A percentile compares a stretch with the other conserved stretches of the same genome.
These are phyloP conservation scores for Leccinum subatratum DNA, from an alignment of 1,284 basidiomycete genomes.

Conservation along the genomic window DNA sequence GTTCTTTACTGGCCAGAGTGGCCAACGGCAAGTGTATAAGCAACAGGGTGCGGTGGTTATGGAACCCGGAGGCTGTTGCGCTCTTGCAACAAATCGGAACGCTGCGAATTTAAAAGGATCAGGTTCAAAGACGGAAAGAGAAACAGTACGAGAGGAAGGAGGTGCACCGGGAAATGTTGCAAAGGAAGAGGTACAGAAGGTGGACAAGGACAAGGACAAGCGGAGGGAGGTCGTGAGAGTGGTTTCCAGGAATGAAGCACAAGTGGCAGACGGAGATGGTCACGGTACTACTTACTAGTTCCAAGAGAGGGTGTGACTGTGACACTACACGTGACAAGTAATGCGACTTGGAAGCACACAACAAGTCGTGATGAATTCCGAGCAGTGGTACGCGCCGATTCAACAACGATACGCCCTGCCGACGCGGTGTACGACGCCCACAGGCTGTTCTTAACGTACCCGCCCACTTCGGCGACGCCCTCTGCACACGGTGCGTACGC, in stretches of 20 bases:
- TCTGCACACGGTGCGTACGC: slow-evolving; percentile 54
- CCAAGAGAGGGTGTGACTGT: slow-evolving; percentile 38
- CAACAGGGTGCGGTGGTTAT: slow-evolving; percentile 92
- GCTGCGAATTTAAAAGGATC: slow-evolving; percentile 86
- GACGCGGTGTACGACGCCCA: slow-evolving; percentile 59
- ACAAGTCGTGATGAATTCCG: slow-evolving; percentile 24
- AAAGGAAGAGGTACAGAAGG: slow-evolving; percentile 64
- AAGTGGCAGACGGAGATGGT: slow-evolving; percentile 61
- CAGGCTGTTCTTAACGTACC: slow-evolving; percentile 57
- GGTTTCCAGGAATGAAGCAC: slow-evolving; percentile 68
- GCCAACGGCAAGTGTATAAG: slow-evolving; percentile 85
- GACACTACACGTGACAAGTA: slow-evolving; percentile 20
- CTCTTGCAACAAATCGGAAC: slow-evolving; percentile 93
- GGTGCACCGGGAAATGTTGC: slow-evolving; percentile 63
- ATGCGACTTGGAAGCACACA: no score
- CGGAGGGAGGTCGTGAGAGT: slow-evolving; percentile 73
- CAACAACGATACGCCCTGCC: slow-evolving; percentile 6
- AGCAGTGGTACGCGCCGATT: slow-evolving; percentile 21
- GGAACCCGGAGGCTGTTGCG: slow-evolving; percentile 87
- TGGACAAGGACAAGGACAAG: slow-evolving; percentile 75
- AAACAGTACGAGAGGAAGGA: slow-evolving; percentile 75
- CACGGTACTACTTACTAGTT: no score
- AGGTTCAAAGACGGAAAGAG: slow-evolving; percentile 70
- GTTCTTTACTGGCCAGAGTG: slow-evolving; percentile 95
- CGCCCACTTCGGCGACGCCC: slow-evolving; percentile 65